Conservation (phyloP, 345 rosid species). For the Syzygium aqueum region DNA sequence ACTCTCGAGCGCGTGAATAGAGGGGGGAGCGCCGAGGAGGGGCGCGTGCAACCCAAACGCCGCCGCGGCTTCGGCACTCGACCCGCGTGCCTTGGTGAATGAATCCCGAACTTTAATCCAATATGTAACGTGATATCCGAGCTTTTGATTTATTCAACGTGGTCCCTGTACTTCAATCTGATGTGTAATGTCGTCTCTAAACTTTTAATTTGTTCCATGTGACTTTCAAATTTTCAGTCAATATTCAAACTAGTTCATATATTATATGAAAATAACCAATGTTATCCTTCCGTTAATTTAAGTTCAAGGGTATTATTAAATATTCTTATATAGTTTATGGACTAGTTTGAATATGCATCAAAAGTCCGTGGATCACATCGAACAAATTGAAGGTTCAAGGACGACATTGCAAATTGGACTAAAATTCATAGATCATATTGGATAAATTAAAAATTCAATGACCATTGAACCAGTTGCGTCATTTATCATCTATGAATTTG, state of each 20-base stretch:
- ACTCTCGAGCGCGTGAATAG: not conserved
- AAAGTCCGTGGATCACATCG: not conserved
- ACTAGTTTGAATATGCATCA: not conserved
- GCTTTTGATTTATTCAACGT: too few species aligned
- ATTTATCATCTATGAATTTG: not conserved
- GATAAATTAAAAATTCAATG: too few species aligned
- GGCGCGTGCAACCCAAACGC: not conserved
- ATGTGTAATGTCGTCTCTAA: too few species aligned
- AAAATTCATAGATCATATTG: not conserved
- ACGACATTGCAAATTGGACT: not conserved
- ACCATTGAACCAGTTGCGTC: not conserved
- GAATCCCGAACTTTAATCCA: too few species aligned
- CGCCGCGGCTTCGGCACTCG: fast-evolving
- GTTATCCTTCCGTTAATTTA: not conserved
- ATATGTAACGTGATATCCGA: too few species aligned
- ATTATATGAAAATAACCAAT: not conserved
- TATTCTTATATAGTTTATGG: fast-evolving
- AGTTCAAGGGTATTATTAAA: not conserved
- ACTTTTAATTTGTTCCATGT: too few species aligned
- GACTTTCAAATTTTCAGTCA: fast-evolving
- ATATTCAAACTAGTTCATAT: fast-evolving
- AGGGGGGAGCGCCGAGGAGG: not conserved
- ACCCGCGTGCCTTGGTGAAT: not conserved
- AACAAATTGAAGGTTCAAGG: not conserved
- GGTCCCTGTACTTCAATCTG: too few species aligned